Conservation (phyloP, 2,329 filamentous ascomycete species). For the Neonectria sp. region DNA sequence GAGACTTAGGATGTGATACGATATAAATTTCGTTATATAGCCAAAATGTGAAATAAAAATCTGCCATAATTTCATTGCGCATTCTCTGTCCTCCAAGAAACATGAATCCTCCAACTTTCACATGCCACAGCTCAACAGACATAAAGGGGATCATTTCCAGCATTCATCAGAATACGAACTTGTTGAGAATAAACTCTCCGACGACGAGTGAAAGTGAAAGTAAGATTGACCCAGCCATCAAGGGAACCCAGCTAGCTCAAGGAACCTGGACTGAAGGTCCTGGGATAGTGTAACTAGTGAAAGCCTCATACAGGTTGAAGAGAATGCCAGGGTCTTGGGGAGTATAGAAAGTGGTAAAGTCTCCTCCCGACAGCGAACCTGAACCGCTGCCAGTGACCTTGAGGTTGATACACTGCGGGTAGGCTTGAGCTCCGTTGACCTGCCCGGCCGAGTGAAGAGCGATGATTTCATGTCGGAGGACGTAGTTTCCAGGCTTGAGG, state of each 20-base stretch:
- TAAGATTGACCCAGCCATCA: too few relatives aligned
- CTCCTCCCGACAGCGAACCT: constrained; percentile 42
- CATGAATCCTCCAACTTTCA: too few relatives aligned
- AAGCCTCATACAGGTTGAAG: constrained; percentile 53
- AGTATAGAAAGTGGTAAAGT: constrained; percentile 55
- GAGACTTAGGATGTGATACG: too few relatives aligned
- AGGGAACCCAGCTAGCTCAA: not conserved
- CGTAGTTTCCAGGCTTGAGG: constrained; percentile 57
- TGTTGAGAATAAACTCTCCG: too few relatives aligned
- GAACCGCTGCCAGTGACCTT: constrained; percentile 58
- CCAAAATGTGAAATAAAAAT: too few relatives aligned
- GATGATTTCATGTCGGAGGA: constrained; percentile 66
- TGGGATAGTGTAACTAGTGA: constrained; percentile 51
- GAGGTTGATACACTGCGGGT: constrained; percentile 66
- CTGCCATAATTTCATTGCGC: too few relatives aligned
- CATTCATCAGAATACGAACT: too few relatives aligned
- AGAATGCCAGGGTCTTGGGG: constrained; percentile 53
- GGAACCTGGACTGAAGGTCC: constrained; percentile 40
- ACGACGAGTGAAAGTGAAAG: too few relatives aligned
- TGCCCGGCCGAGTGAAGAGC: constrained; percentile 59
- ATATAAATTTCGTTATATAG: too few relatives aligned
- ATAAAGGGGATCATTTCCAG: too few relatives aligned
- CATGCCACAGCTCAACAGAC: too few relatives aligned
- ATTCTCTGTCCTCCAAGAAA: too few relatives aligned
- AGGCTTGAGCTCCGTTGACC: constrained; percentile 64